These are phyloP conservation scores for Beta macrorhiza DNA, from an alignment of 179 eudicot genomes.

Conservation along the genomic window DNA sequence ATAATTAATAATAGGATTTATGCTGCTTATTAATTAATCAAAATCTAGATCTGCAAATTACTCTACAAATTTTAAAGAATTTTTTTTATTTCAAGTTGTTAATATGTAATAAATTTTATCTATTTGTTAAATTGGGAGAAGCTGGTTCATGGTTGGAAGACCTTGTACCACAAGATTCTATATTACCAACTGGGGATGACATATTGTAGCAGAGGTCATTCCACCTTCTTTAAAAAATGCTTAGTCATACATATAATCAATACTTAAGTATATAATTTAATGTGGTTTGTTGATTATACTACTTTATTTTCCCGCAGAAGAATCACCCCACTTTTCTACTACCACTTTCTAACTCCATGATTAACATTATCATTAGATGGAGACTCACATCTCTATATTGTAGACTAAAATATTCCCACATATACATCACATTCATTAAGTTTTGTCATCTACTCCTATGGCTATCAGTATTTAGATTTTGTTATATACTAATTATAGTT, in stretches of 20 bases:
- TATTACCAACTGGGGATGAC: neutral
- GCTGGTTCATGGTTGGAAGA: neutral
- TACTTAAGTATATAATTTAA: neutral
- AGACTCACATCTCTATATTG: neutral
- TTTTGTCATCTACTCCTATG: neutral
- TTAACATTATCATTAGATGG: slow-evolving; percentile 12
- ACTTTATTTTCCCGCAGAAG: neutral
- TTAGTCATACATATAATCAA: neutral
- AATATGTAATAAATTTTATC: neutral
- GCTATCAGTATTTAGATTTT: neutral
- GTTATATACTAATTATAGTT: no score
- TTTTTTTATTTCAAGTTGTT: neutral
- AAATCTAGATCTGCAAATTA: neutral
- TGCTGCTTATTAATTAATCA: neutral
- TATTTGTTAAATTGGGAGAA: neutral
- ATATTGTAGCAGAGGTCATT: neutral
- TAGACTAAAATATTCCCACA: neutral
- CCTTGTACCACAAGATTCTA: neutral
- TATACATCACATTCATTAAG: neutral
- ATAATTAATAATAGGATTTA: neutral
- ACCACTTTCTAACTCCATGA: slow-evolving; percentile 1
- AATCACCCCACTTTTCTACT: neutral
- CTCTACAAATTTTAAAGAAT: neutral
- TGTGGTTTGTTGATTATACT: neutral
- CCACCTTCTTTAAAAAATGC: neutral